Conservation (phyloP, 1,284 basidiomycete genomes). For the Cystobasidium sp. region DNA sequence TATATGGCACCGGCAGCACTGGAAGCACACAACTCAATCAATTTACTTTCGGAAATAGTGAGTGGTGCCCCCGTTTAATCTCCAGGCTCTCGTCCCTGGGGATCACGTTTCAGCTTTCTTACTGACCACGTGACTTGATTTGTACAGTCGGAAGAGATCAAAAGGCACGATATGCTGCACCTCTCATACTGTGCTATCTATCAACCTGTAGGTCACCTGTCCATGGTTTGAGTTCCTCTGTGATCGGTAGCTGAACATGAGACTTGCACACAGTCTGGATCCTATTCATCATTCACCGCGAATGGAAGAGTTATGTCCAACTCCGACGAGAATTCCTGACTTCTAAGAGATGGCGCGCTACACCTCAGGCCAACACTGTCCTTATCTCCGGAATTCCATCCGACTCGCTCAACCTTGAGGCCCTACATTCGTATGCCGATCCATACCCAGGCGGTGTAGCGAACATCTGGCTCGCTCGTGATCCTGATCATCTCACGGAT, state of each 20-base stretch:
- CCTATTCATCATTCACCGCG: constrained; percentile 75
- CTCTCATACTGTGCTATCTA: constrained; percentile 71
- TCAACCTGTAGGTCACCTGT: constrained; percentile 74
- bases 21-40: constrained; percentile 65
- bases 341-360: constrained; percentile 52
- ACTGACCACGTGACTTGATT: neutral
- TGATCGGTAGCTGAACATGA: too few species aligned
- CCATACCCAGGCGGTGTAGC: constrained; percentile 81
- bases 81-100: neutral
- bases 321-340: constrained; percentile 81
- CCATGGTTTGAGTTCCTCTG: too few species aligned
- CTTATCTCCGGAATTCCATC: constrained; percentile 87
- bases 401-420: constrained; percentile 68
- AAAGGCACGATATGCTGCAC: constrained; percentile 71
- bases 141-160: constrained; percentile 60
- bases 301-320: constrained; percentile 79
- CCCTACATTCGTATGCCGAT: constrained; percentile 68
- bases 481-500: constrained; percentile 65
- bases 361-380: constrained; percentile 83
- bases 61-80: constrained; percentile 1
- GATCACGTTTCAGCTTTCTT: too few species aligned
- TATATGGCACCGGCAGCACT: constrained; percentile 63
- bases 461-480: constrained; percentile 84
- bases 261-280: constrained; percentile 68
- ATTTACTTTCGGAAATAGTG: constrained; percentile 78